Percentiles rank a stretch among this genome's conserved stretches.
Evolutionary conservation across 257 asterid species (phyloP).

Genomic region (Cordia subcordata): DNA sequence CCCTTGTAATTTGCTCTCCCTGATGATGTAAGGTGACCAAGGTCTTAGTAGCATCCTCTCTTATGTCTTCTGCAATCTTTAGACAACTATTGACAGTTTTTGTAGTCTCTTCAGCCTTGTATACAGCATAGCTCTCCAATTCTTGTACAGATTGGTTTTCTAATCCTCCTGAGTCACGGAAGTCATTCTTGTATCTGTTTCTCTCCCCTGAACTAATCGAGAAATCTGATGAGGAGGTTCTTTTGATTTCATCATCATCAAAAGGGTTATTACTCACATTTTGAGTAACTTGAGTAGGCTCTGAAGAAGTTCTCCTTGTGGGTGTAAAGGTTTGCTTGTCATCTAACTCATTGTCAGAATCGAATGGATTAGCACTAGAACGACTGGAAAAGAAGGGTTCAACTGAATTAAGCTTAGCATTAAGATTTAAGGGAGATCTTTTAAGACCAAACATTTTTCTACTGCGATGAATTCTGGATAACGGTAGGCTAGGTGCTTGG

Average conservation of each 20-base stretch:
- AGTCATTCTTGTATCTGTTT: slow-evolving; percentile 64
- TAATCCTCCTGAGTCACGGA: slow-evolving; percentile 68
- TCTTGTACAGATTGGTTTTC: slow-evolving; percentile 74
- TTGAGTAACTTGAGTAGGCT: slow-evolving; percentile 40
- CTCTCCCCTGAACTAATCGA: slow-evolving; percentile 35
- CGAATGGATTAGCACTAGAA: slow-evolving; percentile 64
- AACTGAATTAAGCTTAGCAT: slow-evolving; percentile 40
- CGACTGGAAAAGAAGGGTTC: slow-evolving; percentile 16
- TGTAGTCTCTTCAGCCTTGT: slow-evolving; percentile 86
- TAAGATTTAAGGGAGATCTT: slow-evolving; percentile 54
- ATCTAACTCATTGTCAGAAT: slow-evolving; percentile 64
- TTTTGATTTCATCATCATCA: slow-evolving; percentile 46
- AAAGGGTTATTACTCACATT: slow-evolving; percentile 49
- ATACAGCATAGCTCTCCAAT: slow-evolving; percentile 64
- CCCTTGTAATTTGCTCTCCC: slow-evolving; percentile 87
- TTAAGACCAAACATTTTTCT: slow-evolving; percentile 57
- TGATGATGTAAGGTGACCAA: slow-evolving; percentile 85
- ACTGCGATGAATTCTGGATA: slow-evolving; percentile 9
- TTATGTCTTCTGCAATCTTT: slow-evolving; percentile 88
- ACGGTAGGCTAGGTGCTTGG: slow-evolving; percentile 3
- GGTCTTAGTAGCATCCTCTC: slow-evolving; percentile 85
- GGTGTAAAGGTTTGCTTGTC: slow-evolving; percentile 38
- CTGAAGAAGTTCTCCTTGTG: slow-evolving; percentile 57
- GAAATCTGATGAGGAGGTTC: slow-evolving; percentile 37
- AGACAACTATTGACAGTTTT: slow-evolving; percentile 66